Base-by-base conservation (phyloP, 1,284 basidiomycete genomes). In the Sanghuangporus sanghuang region DNA sequence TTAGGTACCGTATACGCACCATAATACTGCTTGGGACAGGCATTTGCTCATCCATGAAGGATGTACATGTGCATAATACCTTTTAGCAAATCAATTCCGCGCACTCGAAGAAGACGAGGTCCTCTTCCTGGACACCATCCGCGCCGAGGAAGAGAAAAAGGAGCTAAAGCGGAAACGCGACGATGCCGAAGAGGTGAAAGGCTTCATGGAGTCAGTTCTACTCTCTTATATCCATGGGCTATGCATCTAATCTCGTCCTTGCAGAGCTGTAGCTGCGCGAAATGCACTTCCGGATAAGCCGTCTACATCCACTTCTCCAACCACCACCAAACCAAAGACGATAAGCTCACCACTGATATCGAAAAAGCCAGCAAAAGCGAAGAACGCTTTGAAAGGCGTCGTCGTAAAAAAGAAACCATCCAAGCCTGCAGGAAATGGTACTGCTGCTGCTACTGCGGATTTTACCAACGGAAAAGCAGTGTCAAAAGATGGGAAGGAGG, bases 71-170 rank as follows among this genome's bases (percentile, higher is more conserved):
- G 3, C 57, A 42, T 61, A 38, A 54, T 16, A 8, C 35, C 14
- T 36, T 32, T 40, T 67, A 90, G 90, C 90, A 57, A 96, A 96
- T 72, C 94, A 96, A 71, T 96, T 95, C 72, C 87, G 94, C 64
- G 92, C 93, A 1, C 78, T 96, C 23, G 90, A 95, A 71, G 90
- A 93, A 68, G 94, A 96, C 73, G 94, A 96, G 72, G 87, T 94
- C 66, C 85, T 90, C 75, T 96, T 96, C 72, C 82, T 96, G 49
- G 89, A 93, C 70, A 90, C 91, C 11, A 81, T 94, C 65, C 81
- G 89, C 59, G 87, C 89, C 70, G 87, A 88, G 67, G 85, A 90
- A 73, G 81, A 86, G 68, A 84, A 84, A 67, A 89, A 90, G 72
- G 92, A 95, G 72, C 81, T 84, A 5, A 79, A 85, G 64, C 82